These are phyloP conservation scores for Alternaria panax DNA, from an alignment of 2,329 filamentous ascomycete genomes.

Conservation along the genomic window DNA sequence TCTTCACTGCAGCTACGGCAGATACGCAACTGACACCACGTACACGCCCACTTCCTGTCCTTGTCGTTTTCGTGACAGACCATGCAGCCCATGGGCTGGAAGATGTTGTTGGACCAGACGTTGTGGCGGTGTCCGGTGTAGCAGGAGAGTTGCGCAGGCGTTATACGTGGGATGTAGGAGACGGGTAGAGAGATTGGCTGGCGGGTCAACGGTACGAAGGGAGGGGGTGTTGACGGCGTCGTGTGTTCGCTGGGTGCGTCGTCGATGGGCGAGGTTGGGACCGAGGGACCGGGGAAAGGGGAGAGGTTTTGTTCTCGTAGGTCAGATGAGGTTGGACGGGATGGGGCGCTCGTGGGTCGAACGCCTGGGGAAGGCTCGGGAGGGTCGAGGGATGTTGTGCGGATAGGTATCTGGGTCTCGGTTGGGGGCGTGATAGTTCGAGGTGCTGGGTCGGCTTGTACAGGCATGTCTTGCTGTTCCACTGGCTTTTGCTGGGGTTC, in stretches of 20 bases:
- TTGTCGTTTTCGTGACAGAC: slow-evolving; percentile 38
- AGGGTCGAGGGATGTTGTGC: slow-evolving; percentile 20
- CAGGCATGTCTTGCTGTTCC: slow-evolving; percentile 2
- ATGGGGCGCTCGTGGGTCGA: slow-evolving; percentile 5
- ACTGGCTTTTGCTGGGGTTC: slow-evolving; percentile 9
- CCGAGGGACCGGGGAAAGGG: slow-evolving; percentile 10
- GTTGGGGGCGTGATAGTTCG: slow-evolving; percentile 8
- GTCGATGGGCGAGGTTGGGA: slow-evolving; percentile 10
- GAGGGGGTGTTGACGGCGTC: slow-evolving; percentile 2
- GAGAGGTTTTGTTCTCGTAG: slow-evolving; percentile 7
- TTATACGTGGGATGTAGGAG: slow-evolving; percentile 39
- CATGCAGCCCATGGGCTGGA: slow-evolving; percentile 48
- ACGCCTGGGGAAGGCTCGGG: slow-evolving; percentile 7
- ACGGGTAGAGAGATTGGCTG: slow-evolving; percentile 20
- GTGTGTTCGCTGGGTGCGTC: not conserved
- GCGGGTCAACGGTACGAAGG: slow-evolving; percentile 34
- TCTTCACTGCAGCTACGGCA: slow-evolving; percentile 41
- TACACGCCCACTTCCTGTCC: slow-evolving; percentile 44
- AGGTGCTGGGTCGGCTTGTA: slow-evolving; percentile 3
- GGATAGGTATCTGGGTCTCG: slow-evolving; percentile 8
- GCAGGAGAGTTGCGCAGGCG: slow-evolving; percentile 39
- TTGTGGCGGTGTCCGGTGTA: slow-evolving; percentile 40
- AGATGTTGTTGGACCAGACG: slow-evolving; percentile 41
- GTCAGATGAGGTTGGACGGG: slow-evolving; percentile 2
- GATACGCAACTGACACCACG: slow-evolving; percentile 48